Evolutionary conservation across 2,329 filamentous ascomycete species (phyloP), one percentile per base, ranked within the genome.

Genomic region (Pseudogymnoascus sp.): DNA sequence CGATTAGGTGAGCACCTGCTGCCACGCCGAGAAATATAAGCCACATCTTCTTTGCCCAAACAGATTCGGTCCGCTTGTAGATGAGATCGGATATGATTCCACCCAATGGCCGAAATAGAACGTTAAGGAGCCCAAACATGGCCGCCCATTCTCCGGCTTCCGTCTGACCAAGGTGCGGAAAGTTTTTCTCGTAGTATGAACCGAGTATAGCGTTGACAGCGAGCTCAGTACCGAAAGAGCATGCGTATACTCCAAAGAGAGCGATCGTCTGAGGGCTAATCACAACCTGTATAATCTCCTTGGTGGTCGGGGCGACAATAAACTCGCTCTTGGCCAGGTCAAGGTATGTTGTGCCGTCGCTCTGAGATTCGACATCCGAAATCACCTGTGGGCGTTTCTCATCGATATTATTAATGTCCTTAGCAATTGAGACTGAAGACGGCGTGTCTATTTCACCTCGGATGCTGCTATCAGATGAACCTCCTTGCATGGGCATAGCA

Each of bases 51-150:
- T 88, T 89, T 1, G 78, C 77, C 83, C 84, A 87, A 6, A 87
- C 69, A 26, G 75, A 74, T 35, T 56, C 10, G 6, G 50, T 56
- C 16, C 16, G 31, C 10, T 56, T 56, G 62, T 72, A 74, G 7
- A 73, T 31, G 8, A 68, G 7, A 69, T 86, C 84, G 7, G 80
- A 75, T 22, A 83, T 67, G 19, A 81, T 77, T 60, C 89, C 89
- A 59, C 89, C 88, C 0, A 87, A 74, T 0, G 89, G 88, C 1
- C 89, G 81, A 40, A 84, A 87, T 62, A 86, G 72, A 61, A 90
- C 75, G 77, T 91, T 91, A 68, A 91, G 81, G 62, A 91, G 86
- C 26, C 88, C 89, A 72, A 90, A 91, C 79, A 90, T 89, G 67
- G 89, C 82, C 1, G 88, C 88, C 81, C 87, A 85, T 73, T 82